Evolutionary conservation across 805 yeast genomes (phyloP), one percentile per base, ranked within the genome.

Genomic region (Saturnispora sekii): DNA sequence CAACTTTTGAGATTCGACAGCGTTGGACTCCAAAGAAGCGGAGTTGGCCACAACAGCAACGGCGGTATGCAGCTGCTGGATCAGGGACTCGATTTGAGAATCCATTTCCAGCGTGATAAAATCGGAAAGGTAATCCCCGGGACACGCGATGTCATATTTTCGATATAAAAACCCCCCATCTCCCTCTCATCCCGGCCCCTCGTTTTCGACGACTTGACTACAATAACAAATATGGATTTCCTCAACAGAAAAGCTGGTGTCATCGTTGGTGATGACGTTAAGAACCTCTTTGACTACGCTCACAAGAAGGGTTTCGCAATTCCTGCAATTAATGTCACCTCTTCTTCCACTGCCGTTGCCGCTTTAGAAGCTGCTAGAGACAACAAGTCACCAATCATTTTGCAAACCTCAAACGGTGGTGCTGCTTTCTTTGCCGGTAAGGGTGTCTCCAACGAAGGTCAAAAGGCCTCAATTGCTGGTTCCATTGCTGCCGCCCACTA

Each of bases 351-450:
- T 53, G 97, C 81, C 48, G 84, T 87, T 65, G 96, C 97, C 59
- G 96, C 97, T 51, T 75, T 93, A 61, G 95, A 93, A 71, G 96
- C 97, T 54, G 96, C 97, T 51, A 86, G 95, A 70, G 97, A 93
- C 70, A 77, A 73, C 73, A 77, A 83, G 58, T 79, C 96, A 51
- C 98, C 98, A 73, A 88, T 93, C 72, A 86, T 93, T 67, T 73
- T 93, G 65, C 98, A 93, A 74, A 80, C 90, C 58, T 90, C 97
- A 51, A 88, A 93, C 70, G 98, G 98, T 75, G 98, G 98, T 77
- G 95, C 98, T 58, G 97, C 97, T 53, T 93, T 80, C 86, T 93
- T 93, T 67, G 98, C 98, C 54, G 98, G 98, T 74, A 93, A 93
- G 81, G 98, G 97, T 74, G 88, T 93, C 58, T 76, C 77, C 67